Evolutionary conservation across 495 filamentous ascomycete species (phyloP).

Genomic region (Xylaria cubensis): DNA sequence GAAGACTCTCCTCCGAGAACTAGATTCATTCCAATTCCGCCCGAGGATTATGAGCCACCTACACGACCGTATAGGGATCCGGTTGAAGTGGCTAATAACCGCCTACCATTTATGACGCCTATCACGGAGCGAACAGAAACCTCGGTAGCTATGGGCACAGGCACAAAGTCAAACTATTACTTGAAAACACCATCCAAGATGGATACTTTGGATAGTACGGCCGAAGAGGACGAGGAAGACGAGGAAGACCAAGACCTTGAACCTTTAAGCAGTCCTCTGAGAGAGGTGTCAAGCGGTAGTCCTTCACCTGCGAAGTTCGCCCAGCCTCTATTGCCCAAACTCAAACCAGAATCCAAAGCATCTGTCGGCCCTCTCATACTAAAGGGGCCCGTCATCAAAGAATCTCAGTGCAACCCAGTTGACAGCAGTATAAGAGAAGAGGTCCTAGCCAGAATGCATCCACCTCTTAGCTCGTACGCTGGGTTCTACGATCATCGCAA

Average conservation of each 20-base stretch:
- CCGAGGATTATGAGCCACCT: constrained; percentile 82
- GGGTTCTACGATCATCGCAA: constrained; percentile 76
- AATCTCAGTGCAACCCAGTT: constrained; percentile 85
- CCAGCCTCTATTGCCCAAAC: constrained; percentile 51
- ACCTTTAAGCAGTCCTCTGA: constrained; percentile 72
- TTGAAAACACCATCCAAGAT: constrained; percentile 76
- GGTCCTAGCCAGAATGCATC: constrained; percentile 74
- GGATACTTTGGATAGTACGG: constrained; percentile 30
- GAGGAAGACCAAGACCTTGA: constrained; percentile 57
- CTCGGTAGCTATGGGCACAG: constrained; percentile 71
- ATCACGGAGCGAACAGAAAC: constrained; percentile 95
- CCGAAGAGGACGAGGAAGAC: constrained; percentile 33
- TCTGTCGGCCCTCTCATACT: constrained; percentile 35
- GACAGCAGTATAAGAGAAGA: constrained; percentile 73
- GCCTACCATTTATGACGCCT: constrained; percentile 96
- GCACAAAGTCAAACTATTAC: constrained; percentile 48
- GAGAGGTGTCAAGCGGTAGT: constrained; percentile 52
- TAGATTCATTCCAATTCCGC: constrained; percentile 70
- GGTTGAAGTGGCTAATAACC: constrained; percentile 77
- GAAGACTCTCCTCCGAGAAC: constrained; percentile 47
- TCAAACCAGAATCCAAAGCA: constrained; percentile 27
- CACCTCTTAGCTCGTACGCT: constrained; percentile 72
- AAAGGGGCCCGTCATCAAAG: constrained; percentile 76
- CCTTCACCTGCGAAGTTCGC: constrained; percentile 48
- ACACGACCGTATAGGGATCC: constrained; percentile 78